Evolutionary conservation across 2,329 filamentous ascomycete species (phyloP), one percentile per base, ranked within the genome.

Genomic region (Colletotrichum sp.): DNA sequence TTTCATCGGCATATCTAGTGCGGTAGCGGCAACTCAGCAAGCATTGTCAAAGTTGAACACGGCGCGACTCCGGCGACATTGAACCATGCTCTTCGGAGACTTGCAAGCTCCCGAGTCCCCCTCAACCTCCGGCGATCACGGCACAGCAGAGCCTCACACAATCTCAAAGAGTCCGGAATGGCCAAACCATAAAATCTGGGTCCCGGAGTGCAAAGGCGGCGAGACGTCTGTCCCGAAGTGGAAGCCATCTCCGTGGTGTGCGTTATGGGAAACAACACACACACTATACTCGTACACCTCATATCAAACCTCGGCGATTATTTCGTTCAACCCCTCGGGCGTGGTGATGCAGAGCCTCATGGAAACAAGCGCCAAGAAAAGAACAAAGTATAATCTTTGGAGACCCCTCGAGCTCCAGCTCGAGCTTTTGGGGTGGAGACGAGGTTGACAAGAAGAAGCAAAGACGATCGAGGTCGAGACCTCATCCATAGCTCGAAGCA

Each of bases 161-260:
- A 30, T 34, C 13, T 48, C 39, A 48, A 32, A 27, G 61, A 48
- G 55, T 11, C 59, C 67, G 39, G 61, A n/a, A 48, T 11, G 36
- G 34, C 27, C 36, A 63, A 44, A 68, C 44, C 22, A 60, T 64
- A 30, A 68, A 57, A 12, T 48, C 22, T 75, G 57, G 64, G 28
- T 27, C n/a, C n/a, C 11, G 57, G 52, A 8, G n/a, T n/a, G 44
- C 59, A 68, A 75, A 65, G 70, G 55, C 73, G 70, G 70, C 73
- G 59, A 72, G 27, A 19, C 16, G 22, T 32, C 65, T 75, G 44
- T 19, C 73, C 59, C 22, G 59, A 73, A 73, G 16, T 36, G 64
- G 73, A 48, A 73, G 64, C 60, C 70, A 73, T 66, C 64, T 75
- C 73, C 73, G 73, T 73, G 64, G 70, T 64, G 73, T 73, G 64